These are phyloP conservation scores for Elsinoe necatrix DNA, from an alignment of 2,329 filamentous ascomycete genomes.

Conservation along the genomic window DNA sequence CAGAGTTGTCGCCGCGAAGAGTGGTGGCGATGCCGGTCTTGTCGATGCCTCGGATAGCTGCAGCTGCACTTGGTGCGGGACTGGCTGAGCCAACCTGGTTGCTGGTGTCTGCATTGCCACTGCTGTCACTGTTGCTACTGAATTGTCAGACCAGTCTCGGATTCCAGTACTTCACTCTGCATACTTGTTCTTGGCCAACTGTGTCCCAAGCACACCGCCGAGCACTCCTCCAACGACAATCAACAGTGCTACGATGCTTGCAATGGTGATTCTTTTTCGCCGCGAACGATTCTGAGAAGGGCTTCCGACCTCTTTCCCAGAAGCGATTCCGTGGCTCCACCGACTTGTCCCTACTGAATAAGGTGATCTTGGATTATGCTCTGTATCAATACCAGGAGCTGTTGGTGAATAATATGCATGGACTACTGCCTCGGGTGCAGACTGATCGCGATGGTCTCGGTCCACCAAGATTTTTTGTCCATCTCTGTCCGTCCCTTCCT, in stretches of 20 bases:
- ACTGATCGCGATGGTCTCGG: background rate
- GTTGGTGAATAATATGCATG: background rate
- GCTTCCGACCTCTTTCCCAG: background rate
- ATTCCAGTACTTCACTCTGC: background rate
- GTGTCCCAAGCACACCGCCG: conserved; percentile 10
- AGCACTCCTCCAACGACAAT: conserved; percentile 4
- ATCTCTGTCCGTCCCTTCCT: background rate
- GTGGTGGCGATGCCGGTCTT: conserved; percentile 7
- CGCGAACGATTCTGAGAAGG: background rate
- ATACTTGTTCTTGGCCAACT: conserved; percentile 7
- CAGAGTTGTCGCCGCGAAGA: background rate
- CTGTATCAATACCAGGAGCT: background rate
- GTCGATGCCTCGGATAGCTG: background rate
- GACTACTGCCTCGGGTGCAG: background rate
- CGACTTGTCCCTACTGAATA: background rate
- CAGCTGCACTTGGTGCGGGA: background rate
- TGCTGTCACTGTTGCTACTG: too few species aligned
- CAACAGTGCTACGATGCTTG: background rate
- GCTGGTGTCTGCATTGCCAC: background rate
- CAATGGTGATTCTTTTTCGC: background rate
- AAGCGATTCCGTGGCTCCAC: background rate
- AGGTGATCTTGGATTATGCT: background rate
- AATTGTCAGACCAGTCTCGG: background rate
- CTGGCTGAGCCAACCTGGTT: background rate
- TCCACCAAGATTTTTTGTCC: background rate